phyloP scores from a whole-genome alignment of 2,329 filamentous ascomycete species.

The Salinomyces thailandicus region DNA sequence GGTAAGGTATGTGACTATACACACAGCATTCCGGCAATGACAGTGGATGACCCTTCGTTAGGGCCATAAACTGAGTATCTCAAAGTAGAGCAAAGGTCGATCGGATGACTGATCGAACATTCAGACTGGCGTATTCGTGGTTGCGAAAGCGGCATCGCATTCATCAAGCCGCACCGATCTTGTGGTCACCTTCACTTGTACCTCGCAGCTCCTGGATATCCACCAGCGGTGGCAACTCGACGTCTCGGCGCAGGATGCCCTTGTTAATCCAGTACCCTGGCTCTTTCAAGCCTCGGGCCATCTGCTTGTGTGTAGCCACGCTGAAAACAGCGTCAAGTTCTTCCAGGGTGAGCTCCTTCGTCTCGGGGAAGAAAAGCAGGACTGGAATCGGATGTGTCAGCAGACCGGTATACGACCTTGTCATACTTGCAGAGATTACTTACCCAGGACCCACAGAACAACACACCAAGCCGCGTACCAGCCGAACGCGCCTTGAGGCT shows the following conservation, averaged over 20 bases:
- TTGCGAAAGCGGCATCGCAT: no score
- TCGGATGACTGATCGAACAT: no score
- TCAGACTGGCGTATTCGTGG: no score
- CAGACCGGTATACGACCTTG: no score
- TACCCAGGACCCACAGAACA: constrained; percentile 13
- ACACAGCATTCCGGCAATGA: no score
- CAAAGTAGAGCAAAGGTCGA: no score
- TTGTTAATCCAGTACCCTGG: not conserved
- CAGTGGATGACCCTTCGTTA: no score
- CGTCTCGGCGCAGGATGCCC: not conserved
- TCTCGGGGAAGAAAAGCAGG: constrained; percentile 17
- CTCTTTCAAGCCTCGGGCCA: not conserved
- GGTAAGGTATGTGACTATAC: no score
- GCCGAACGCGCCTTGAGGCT: constrained; percentile 41
- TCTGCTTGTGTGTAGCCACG: not conserved
- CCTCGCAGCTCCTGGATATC: not conserved
- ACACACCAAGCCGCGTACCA: constrained; percentile 44
- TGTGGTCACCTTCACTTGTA: not conserved
- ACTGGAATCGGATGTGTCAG: not conserved
- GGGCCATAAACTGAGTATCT: no score
- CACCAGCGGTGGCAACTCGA: not conserved
- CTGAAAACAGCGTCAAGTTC: constrained; percentile 22
- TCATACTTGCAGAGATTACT: not conserved
- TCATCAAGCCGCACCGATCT: not conserved
- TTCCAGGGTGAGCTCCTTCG: constrained; percentile 12